Evolutionary conservation across 2,329 filamentous ascomycete species (phyloP), one percentile per base, ranked within the genome.

Genomic region (Aspergillus brunneoviolaceus): DNA sequence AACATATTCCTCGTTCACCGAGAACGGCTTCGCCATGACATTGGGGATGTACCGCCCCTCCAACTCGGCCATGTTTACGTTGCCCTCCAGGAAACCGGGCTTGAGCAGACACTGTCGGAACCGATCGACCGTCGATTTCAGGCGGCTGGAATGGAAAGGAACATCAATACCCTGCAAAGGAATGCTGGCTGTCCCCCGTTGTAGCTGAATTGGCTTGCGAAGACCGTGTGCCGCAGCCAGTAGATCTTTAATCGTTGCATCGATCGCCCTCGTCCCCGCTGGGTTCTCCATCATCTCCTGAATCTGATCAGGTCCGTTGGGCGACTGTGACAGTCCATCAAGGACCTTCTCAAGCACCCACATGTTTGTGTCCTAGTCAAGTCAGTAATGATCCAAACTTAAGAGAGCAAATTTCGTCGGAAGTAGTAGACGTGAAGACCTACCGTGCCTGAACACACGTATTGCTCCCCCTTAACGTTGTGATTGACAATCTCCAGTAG

Each of bases 1-100:
- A 79, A 98, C 97, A 81, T 98, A 98, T 80, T 96, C 92, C 83
- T 91, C 95, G 60, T 92, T 96, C 65, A 97, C 81, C 74, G 91
- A 91, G 75, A 98, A 98, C 14, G 94, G 94, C 79, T 87, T 88
- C 58, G 94, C 94, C 62, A 94, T 97, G 67, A 98, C 92, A 79
- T 98, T 98, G 68, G 94, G 94, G 66, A 98, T 97, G 80, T 98
- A 98, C 80, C 96, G 96, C 71, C 93, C 94, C 67, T 97, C 86
- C 71, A 98, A 81, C 83, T 96, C 96, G 73, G 90, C 89, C 5
- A 94, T 92, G 77, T 98, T 93, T 76, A 98, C 96, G 51, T 90
- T 93, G 2, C 61, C 63, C 14, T 60, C 58, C 4, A 67, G 51
- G 4, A 67, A 61, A 5, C 63, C 63, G 14, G 63, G 62, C 9